Evolutionary conservation across 2,329 filamentous ascomycete genomes (phyloP).

Genomic region (Calonectria montana): DNA sequence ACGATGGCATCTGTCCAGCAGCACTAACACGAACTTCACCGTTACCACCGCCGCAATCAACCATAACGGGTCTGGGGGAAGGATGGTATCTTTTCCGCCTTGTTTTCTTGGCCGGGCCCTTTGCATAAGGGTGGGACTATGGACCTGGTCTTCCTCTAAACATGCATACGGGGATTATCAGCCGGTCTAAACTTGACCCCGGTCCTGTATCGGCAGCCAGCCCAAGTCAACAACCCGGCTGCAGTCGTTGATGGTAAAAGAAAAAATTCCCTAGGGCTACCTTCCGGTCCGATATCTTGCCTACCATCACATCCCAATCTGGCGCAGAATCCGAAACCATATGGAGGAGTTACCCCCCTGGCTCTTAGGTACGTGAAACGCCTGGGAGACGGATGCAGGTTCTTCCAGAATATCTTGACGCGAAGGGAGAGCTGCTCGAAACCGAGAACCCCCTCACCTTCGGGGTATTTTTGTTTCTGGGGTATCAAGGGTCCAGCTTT

Average conservation of each 20-base stretch:
- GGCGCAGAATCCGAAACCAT: slow-evolving; percentile 34
- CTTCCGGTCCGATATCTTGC: neutral
- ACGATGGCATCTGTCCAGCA: slow-evolving; percentile 16
- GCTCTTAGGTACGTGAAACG: slow-evolving; percentile 41
- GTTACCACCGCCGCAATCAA: slow-evolving; percentile 18
- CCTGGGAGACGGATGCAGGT: slow-evolving; percentile 24
- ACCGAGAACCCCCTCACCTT: slow-evolving; percentile 25
- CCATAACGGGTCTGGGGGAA: neutral
- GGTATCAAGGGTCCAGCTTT: slow-evolving; percentile 32
- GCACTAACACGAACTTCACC: slow-evolving; percentile 11
- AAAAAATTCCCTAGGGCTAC: neutral
- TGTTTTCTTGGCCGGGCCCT: neutral
- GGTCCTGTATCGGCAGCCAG: neutral
- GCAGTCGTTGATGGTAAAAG: neutral
- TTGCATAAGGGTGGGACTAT: slow-evolving; percentile 22
- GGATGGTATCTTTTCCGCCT: neutral
- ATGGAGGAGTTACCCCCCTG: slow-evolving; percentile 28
- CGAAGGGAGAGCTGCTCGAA: slow-evolving; percentile 23
- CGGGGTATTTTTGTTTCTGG: slow-evolving; percentile 31
- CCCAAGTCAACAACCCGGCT: neutral
- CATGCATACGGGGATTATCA: slow-evolving; percentile 9
- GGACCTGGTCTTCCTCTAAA: slow-evolving; percentile 19
- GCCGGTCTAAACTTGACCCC: slow-evolving; percentile 6
- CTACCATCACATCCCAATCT: slow-evolving; percentile 23
- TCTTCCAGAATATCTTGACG: slow-evolving; percentile 43